phyloP scores from a whole-genome alignment of 192 early-diverging fungal species.

The Entomortierella chlamydospora region DNA sequence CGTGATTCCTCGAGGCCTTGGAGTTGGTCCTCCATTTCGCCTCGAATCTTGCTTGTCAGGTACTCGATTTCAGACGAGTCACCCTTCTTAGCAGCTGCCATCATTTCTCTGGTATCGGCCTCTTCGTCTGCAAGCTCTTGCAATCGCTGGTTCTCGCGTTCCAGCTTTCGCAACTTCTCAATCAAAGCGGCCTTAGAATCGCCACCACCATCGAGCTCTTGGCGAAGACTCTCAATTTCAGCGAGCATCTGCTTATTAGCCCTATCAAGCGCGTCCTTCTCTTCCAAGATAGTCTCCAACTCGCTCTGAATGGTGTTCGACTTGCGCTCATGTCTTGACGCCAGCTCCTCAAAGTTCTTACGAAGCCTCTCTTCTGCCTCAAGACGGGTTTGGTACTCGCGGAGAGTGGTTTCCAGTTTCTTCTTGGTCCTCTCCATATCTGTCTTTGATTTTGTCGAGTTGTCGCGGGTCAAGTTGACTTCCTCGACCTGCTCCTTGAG shows the following conservation, averaged over 20 bases:
- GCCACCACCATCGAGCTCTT: constrained; percentile 75
- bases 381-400: constrained; percentile 42
- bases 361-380: constrained; percentile 37
- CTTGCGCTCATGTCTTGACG: constrained; percentile 46
- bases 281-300: constrained; percentile 61
- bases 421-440: constrained; percentile 67
- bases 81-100: constrained; percentile 65
- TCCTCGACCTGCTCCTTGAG: constrained; percentile 70
- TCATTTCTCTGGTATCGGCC: constrained; percentile 67
- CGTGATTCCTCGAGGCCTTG: constrained; percentile 86
- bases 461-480: constrained; percentile 62
- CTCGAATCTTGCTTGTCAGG: constrained; percentile 66
- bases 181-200: constrained; percentile 55
- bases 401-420: constrained; percentile 39
- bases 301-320: constrained; percentile 47
- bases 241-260: constrained; percentile 64
- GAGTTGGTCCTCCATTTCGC: constrained; percentile 79
- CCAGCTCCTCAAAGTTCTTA: constrained; percentile 49
- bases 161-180: constrained; percentile 61
- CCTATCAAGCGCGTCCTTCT: constrained; percentile 76
- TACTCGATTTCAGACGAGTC: constrained; percentile 65
- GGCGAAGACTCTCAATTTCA: constrained; percentile 68
- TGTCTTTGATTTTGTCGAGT: constrained; percentile 61
- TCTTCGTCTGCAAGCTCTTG: constrained; percentile 72
- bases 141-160: constrained; percentile 65